Evolutionary conservation across 345 rosid genomes (phyloP), one percentile per base, ranked within the genome.

Genomic region (Nasturtium officinale): DNA sequence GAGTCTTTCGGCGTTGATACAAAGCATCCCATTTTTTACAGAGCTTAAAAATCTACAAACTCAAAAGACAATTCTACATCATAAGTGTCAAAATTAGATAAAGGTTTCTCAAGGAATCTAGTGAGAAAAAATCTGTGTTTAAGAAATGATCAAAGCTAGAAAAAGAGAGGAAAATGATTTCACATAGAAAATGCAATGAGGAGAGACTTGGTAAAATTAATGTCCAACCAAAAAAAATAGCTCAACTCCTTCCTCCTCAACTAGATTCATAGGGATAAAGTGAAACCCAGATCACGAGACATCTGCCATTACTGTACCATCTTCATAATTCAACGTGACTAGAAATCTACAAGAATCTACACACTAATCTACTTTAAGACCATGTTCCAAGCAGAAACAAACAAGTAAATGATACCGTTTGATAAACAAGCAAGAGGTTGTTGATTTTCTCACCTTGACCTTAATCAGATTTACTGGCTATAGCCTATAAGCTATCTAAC

Each of bases 11-110:
- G 89, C 1, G 91, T 85, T 26, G 99, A 96, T 79, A 86, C 87
- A 59, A 96, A 61, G 85, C 99, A 96, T 65, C 99, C 99, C 99
- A 96, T 96, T 57, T 80, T 43, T 74, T 65, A 66, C 77, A 33
- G 47, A 65, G 63, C 55, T 75, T 62, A 74, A 42, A 68, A 68
- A 67, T 48, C 83, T 80, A 75, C 79, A 77, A 78, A 72, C 70
- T 57, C 75, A 21, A 63, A 70, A 79, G 48, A 65, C 18, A 60
- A 52, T 69, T 23, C 68, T 10, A 54, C 53, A 63, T 21, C 30
- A 53, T 16, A 67, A 76, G 72, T 53, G 75, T 45, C 65, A 30
- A 71, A n/a, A 20, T 5, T 40, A 65, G 61, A 47, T 68, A 71
- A 62, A 70, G 42, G 70, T 66, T n/a, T 65, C 48, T 55, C 66